Percentiles rank a stretch among this genome's conserved stretches.
Conservation (phyloP, 768 basidiomycete genomes). For the Termitomyces sp. region DNA sequence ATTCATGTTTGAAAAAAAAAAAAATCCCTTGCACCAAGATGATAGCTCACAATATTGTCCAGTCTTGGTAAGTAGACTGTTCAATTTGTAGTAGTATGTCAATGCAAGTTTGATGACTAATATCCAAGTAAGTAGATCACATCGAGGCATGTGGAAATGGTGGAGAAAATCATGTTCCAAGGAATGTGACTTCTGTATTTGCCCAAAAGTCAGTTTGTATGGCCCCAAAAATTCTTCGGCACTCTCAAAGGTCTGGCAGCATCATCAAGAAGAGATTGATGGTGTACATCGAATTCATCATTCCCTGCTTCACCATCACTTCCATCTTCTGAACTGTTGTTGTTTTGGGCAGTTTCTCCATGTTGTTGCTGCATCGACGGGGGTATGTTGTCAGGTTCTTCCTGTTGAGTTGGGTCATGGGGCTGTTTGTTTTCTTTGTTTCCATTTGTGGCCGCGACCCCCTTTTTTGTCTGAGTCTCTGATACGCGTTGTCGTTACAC, state of each 20-base stretch:
- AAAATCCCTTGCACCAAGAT: not conserved
- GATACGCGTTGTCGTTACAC: not conserved
- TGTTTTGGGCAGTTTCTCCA: too few relatives aligned
- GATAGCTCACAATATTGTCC: not conserved
- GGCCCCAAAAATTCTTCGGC: too few relatives aligned
- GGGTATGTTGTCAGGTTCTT: not conserved
- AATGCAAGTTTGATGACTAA: slow-evolving; percentile 21
- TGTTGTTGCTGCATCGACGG: too few relatives aligned
- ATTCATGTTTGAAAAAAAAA: slow-evolving; percentile 2
- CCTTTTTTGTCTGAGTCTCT: slow-evolving; percentile 9
- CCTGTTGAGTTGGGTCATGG: not conserved
- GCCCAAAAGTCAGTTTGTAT: too few relatives aligned
- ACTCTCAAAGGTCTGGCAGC: too few relatives aligned
- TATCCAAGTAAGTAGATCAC: slow-evolving; percentile 28
- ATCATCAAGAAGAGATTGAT: too few relatives aligned
- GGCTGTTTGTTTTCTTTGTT: not conserved
- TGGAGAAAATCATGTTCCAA: slow-evolving; percentile 28
- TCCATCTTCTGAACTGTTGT: not conserved
- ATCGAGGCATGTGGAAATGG: slow-evolving; percentile 24
- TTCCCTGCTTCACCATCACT: not conserved
- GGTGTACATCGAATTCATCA: not conserved
- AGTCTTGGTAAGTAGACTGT: not conserved
- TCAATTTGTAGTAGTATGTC: not conserved
- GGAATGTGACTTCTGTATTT: too few relatives aligned
- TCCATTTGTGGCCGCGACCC: not conserved